Evolutionary conservation across 2,329 filamentous ascomycete species (phyloP).

Genomic region (Tolypocladium ophioglossoides): DNA sequence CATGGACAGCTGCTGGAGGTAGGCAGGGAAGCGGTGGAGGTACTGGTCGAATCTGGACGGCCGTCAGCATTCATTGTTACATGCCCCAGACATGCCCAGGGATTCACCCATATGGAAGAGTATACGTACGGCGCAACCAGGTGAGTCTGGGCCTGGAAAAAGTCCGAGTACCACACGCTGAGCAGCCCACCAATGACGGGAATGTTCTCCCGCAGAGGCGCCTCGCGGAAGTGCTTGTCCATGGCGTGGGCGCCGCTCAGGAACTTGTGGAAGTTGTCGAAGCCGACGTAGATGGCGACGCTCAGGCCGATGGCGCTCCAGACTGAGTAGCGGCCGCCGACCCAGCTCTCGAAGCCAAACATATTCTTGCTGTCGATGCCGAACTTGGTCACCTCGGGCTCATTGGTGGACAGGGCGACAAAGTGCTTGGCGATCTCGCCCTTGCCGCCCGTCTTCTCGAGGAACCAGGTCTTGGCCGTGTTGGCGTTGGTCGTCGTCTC

Average conservation of each 20-base stretch:
- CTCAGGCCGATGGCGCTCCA: conserved; percentile 98
- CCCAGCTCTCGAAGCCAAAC: conserved; percentile 99
- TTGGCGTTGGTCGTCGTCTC: conserved; percentile 97
- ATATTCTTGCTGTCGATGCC: conserved; percentile 99
- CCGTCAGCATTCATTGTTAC: conserved; percentile 2
- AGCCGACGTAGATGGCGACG: conserved; percentile 90
- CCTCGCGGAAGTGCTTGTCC: conserved; percentile 94
- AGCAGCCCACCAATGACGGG: conserved; percentile 83
- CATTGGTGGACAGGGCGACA: conserved; percentile 94
- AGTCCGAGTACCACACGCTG: conserved; percentile 98
- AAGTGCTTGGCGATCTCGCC: conserved; percentile 96
- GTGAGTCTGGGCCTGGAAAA: conserved; percentile 96
- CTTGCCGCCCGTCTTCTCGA: conserved; percentile 66
- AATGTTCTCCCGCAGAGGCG: conserved; percentile 90
- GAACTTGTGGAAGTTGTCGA: conserved; percentile 96
- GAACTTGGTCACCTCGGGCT: conserved; percentile 91
- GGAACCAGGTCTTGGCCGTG: conserved; percentile 94
- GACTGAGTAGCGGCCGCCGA: conserved; percentile 94
- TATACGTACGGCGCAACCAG: conserved; percentile 77
- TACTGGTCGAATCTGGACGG: conserved; percentile 82
- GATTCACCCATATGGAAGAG: neutral
- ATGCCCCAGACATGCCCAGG: neutral
- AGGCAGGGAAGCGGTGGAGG: conserved; percentile 96
- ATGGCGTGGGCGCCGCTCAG: conserved; percentile 89
- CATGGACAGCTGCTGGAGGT: conserved; percentile 98